A percentile compares a stretch with the other conserved stretches of the same genome.
Conservation (phyloP, 805 yeast genomes). For the Ogataea ramenticola region DNA sequence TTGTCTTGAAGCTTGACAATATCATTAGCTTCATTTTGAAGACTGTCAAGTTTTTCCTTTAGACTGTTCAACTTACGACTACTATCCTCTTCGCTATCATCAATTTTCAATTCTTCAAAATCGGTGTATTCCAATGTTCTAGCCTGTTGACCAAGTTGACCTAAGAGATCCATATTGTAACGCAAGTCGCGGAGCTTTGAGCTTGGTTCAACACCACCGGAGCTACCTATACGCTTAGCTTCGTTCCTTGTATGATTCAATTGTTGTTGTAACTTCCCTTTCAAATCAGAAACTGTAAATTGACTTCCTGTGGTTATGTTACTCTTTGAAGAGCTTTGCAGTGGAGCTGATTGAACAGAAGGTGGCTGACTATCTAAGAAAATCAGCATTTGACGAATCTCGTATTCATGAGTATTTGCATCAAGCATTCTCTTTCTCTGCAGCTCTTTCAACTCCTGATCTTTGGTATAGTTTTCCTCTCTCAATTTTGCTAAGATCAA, state of each 20-base stretch:
- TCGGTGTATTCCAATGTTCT: slow-evolving; percentile 81
- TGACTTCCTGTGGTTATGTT: slow-evolving; percentile 8
- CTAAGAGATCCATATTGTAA: slow-evolving; percentile 79
- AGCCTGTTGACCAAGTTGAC: slow-evolving; percentile 77
- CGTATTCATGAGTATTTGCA: slow-evolving; percentile 69
- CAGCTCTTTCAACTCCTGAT: slow-evolving; percentile 54
- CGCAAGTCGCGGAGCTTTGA: slow-evolving; percentile 66
- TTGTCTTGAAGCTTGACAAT: slow-evolving; percentile 56
- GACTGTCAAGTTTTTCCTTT: slow-evolving; percentile 47
- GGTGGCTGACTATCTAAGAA: slow-evolving; percentile 42
- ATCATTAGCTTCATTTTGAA: slow-evolving; percentile 72
- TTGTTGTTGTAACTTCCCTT: slow-evolving; percentile 34
- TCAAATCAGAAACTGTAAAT: slow-evolving; percentile 20
- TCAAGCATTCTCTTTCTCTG: slow-evolving; percentile 54
- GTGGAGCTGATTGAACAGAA: slow-evolving; percentile 17
- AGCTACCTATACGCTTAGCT: slow-evolving; percentile 29
- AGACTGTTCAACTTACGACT: slow-evolving; percentile 46
- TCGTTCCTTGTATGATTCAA: slow-evolving; percentile 41
- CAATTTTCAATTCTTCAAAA: slow-evolving; percentile 44
- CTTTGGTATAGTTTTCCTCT: slow-evolving; percentile 52
- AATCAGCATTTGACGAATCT: slow-evolving; percentile 65
- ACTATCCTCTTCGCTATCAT: slow-evolving; percentile 31
- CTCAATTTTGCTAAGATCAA: slow-evolving; percentile 51
- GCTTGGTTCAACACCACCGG: slow-evolving; percentile 61
- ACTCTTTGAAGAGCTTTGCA: slow-evolving; percentile 17